Conservation (phyloP, 495 filamentous ascomycete genomes). For the Aspergillus conjunctus region DNA sequence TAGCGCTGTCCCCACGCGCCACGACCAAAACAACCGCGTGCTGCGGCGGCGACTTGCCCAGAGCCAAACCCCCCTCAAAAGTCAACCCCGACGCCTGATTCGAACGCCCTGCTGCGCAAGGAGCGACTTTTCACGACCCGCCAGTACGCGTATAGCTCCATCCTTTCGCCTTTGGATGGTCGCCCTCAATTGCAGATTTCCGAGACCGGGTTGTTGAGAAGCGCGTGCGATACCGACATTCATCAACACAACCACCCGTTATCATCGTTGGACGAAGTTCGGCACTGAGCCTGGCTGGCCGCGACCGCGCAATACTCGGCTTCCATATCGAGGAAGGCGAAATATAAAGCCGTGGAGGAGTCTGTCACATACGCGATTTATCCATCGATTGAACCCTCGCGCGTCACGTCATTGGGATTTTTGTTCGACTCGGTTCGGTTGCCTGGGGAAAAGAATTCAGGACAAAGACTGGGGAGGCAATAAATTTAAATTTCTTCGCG, state of each 20-base stretch:
- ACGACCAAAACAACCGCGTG: slow-evolving; percentile 56
- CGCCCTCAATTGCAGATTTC: slow-evolving; percentile 16
- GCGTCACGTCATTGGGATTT: neutral
- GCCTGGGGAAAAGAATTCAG: neutral
- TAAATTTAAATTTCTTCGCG: no score
- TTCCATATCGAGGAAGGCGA: neutral
- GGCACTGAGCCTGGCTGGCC: neutral
- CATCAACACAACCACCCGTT: slow-evolving; percentile 17
- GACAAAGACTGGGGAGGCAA: no score
- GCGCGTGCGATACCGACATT: slow-evolving; percentile 17
- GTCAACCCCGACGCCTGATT: slow-evolving; percentile 16
- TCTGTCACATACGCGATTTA: slow-evolving; percentile 2
- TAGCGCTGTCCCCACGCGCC: slow-evolving; percentile 49
- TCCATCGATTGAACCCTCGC: neutral
- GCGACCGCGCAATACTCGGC: slow-evolving; percentile 5
- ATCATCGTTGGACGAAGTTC: neutral
- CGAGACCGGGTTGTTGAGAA: slow-evolving; percentile 9
- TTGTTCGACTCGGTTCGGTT: neutral
- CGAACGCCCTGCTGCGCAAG: slow-evolving; percentile 25
- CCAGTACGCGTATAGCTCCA: slow-evolving; percentile 1
- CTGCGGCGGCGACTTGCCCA: slow-evolving; percentile 25
- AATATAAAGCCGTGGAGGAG: slow-evolving; percentile 2
- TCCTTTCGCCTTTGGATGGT: neutral
- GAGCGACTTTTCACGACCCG: slow-evolving; percentile 13
- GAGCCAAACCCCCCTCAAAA: slow-evolving; percentile 23